Conservation (phyloP, 2,329 filamentous ascomycete species). For the Leptographium procerum region DNA sequence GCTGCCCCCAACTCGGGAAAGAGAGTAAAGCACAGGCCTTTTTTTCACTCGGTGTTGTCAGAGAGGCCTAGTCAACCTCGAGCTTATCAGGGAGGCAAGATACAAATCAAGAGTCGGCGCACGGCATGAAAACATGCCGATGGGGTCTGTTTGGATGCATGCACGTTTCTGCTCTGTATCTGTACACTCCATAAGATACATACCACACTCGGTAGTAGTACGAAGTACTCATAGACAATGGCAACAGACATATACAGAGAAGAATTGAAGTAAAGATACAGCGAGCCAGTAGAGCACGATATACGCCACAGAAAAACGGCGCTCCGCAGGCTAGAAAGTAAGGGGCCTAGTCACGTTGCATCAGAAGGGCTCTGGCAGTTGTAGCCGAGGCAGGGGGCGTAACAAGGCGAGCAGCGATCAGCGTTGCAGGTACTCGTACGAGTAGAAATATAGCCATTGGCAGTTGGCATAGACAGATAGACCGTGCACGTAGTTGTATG, state of each 20-base stretch:
- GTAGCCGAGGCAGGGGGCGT: conserved; percentile 19
- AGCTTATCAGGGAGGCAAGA: too few relatives aligned
- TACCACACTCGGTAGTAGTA: too few relatives aligned
- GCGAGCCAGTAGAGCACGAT: too few relatives aligned
- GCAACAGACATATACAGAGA: neutral
- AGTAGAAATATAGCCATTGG: neutral
- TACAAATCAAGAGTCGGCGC: too few relatives aligned
- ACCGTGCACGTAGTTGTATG: neutral
- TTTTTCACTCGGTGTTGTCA: too few relatives aligned
- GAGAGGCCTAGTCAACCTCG: too few relatives aligned
- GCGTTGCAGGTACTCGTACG: neutral
- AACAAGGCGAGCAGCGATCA: neutral
- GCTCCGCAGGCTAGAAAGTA: conserved; percentile 29
- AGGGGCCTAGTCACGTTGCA: conserved; percentile 28
- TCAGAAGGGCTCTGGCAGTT: conserved; percentile 25
- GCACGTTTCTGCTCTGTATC: too few relatives aligned
- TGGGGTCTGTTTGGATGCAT: too few relatives aligned
- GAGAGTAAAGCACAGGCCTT: neutral
- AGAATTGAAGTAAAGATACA: neutral
- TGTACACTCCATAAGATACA: too few relatives aligned
- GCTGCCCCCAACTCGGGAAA: neutral
- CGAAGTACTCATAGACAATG: too few relatives aligned
- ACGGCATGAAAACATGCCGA: too few relatives aligned
- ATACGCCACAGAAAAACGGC: conserved; percentile 16
- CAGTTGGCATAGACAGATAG: neutral